Evolutionary conservation across 495 filamentous ascomycete genomes (phyloP), one percentile per base, ranked within the genome.

Genomic region (Darksidea phi): DNA sequence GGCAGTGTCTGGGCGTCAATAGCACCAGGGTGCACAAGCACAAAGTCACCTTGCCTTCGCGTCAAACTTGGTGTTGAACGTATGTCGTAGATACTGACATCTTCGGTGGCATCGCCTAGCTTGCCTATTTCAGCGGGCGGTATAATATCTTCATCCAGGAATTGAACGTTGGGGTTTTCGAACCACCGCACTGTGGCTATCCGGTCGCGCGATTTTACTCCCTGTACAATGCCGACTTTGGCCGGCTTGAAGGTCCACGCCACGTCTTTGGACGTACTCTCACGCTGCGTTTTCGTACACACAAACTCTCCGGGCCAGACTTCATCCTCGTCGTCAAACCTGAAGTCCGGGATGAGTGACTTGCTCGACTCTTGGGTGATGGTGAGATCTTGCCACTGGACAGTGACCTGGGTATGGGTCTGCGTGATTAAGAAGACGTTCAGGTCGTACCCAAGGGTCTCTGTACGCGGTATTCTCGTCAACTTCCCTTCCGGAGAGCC

Each of bases 301-400:
- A 84, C 79, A 47, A 84, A 71, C 54, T 85, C 78, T n/a, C 83
- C 84, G 6, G 84, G 83, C 77, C 79, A 84, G 10, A 81, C 74
- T 45, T 82, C 79, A 48, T 83, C 73, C 10, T 72, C 69, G 32
- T 84, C 80, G 41, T 82, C 79, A 12, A 80, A 64, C 47, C 77
- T 74, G 1, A 69, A 54, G 54, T 83, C 79, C 13, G 74, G 77
- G 23, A 79, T 69, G 0, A 87, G 57, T 24, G 69, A 61, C 13
- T 65, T 74, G 15, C 76, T 70, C 24, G 60, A 51, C 42, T 84
- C 74, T 21, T 73, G 69, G 0, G 80, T 79, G 25, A 78, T 75
- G 23, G 73, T 78, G 21, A 76, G 71, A 62, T 87, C 82, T 58
- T 87, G 84, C 84, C 84, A 87, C 42, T 76, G 75, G 15, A 87